Base-by-base conservation (phyloP, 73 alveolate genomes). In the Tetrahymena thermophila region DNA sequence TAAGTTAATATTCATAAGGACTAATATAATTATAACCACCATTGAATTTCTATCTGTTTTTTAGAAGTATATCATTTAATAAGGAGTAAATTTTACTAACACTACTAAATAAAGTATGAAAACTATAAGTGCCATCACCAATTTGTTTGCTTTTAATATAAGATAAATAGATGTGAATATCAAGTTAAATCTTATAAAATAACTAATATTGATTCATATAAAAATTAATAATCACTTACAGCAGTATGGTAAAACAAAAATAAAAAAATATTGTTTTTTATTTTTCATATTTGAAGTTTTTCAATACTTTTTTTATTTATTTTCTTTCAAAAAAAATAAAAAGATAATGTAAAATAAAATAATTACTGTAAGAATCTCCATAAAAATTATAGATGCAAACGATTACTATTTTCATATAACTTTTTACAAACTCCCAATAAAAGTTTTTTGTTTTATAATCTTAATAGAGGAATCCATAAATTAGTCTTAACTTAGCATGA, bases 381-480 rank as follows among this genome's bases (percentile, higher is more conserved):
- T 93, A 93, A 43, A 93, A 93, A 15, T 50, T 93, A 23, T 42
- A 43, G 17, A 93, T 28, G n/a, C 56, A 42, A 1, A 93, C 83
- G 6, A 93, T 37, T 3, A 93, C 15, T 43, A 34, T 35, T 43
- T 93, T 93, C 95, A 42, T 34, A 13, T 42, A 42, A 25, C 56
- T 93, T 35, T 93, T 93, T 0, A 93, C 35, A 23, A 93, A 42
- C 21, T 93, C 95, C 95, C 95, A 93, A 38, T 42, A 93, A 23
- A 35, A 93, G 1, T 28, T 34, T 17, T 21, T 42, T 19, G 21
- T 93, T 21, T 57, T 93, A 38, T 93, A 93, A 34, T 93, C 95
- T 34, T 93, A 42, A n/a, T 93, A 93, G 19, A 93, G 95, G 35
- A 42, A 93, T n/a, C 95, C 95, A 37, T 34, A 93, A n/a, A 37